Base-by-base conservation (phyloP, 1,284 basidiomycete genomes). In the Pascua guehoae region DNA sequence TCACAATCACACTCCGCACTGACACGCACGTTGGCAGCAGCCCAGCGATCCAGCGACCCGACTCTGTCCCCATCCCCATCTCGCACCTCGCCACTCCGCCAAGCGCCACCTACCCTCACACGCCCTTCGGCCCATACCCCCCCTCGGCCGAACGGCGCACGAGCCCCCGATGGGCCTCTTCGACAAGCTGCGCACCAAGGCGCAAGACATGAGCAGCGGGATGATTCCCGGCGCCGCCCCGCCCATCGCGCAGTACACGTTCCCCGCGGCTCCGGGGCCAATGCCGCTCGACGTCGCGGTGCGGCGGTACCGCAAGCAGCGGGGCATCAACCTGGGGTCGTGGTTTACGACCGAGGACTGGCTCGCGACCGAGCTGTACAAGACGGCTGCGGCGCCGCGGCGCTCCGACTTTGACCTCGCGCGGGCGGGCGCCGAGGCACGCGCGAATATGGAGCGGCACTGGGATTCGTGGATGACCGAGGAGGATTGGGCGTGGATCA, bases 381-480 rank as follows among this genome's bases (percentile, higher is more conserved):
- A 24, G 16, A 46, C 44, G 10, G 49, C 49, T 2, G 56, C 58
- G 10, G 49, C 50, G 3, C 62, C 58, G 12, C 56, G 49, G 48
- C 16, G 49, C 5, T 88, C 87, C 66, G 88, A 90, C 70, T 79
- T 87, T 44, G 89, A 92, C 72, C 81, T 91, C 11, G 88, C 88
- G 9, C 80, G 75, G 17, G 53, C 75, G 15, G 70, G 83, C 46
- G 48, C 48, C 10, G 61, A 72, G 50, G 87, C 87, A 1, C 84
- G 83, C 68, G 72, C 79, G 55, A 80, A 84, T 7, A 78, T 94
- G 37, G 87, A 92, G 68, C 71, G 77, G 9, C 91, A 93, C 73
- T 93, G 89, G 89, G 87, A 89, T 71, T 82, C 78, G 1, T 91
- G 88, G 87, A 83, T 91, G 43, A 81, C 78, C 1, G 83, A 85